Evolutionary conservation across 345 rosid species (phyloP).

Genomic region (Lepidium africanum): DNA sequence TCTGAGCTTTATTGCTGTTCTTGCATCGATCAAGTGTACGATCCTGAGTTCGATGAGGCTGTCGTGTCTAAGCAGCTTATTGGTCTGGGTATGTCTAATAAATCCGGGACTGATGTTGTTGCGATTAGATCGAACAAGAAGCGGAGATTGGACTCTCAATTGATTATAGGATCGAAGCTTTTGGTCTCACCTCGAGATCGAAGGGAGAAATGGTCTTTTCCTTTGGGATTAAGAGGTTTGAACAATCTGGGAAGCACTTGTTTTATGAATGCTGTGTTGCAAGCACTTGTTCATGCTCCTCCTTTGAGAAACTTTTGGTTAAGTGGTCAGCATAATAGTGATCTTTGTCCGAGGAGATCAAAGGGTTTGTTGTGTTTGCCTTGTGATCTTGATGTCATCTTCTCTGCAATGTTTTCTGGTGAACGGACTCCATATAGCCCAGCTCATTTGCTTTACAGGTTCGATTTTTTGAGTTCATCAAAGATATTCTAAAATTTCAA

Average conservation of each 20-base stretch:
- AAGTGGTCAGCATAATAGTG: conserved; percentile 60
- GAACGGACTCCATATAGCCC: conserved; percentile 77
- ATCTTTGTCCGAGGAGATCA: conserved; percentile 40
- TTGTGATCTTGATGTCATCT: conserved; percentile 61
- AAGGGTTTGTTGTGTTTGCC: conserved; percentile 54
- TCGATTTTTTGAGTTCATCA: not conserved
- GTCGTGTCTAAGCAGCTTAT: conserved; percentile 46
- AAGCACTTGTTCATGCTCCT: conserved; percentile 80
- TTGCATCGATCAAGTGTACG: conserved; percentile 83
- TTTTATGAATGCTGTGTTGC: conserved; percentile 91
- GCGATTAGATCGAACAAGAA: conserved; percentile 53
- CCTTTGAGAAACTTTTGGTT: conserved; percentile 74
- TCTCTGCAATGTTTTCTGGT: conserved; percentile 71
- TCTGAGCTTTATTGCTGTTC: conserved; percentile 81
- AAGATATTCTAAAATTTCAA: not conserved
- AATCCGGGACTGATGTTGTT: conserved; percentile 30
- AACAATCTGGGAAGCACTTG: conserved; percentile 86
- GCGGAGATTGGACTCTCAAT: conserved; percentile 50
- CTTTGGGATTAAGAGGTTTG: conserved; percentile 78
- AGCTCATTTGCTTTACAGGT: conserved; percentile 89
- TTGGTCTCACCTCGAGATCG: conserved; percentile 41
- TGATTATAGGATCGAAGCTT: conserved; percentile 35
- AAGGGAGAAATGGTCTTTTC: conserved; percentile 59
- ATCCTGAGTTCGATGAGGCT: conserved; percentile 66
- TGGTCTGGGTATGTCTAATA: conserved; percentile 30